Percentiles rank a stretch among this genome's conserved stretches.
Conservation (phyloP, 306 rosid genomes). For the Sesbania bispinosa region DNA sequence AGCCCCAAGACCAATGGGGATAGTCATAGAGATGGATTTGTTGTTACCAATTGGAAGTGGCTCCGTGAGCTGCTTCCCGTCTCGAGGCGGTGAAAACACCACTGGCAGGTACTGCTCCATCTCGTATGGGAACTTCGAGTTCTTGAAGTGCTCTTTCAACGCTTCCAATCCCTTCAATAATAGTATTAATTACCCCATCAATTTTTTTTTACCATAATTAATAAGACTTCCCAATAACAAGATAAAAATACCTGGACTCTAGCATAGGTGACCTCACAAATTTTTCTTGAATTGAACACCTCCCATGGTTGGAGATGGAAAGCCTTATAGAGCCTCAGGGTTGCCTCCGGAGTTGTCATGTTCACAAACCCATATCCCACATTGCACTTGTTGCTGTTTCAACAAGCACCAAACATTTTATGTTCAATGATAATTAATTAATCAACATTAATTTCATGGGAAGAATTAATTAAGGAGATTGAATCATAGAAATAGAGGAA, state of each 20-base stretch:
- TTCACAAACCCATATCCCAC: conserved; percentile 96
- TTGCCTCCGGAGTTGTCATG: conserved; percentile 79
- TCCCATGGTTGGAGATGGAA: conserved; percentile 85
- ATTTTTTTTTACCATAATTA: neutral
- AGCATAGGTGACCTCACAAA: conserved; percentile 81
- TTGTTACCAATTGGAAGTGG: conserved; percentile 53
- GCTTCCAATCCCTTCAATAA: conserved; percentile 73
- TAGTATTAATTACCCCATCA: neutral
- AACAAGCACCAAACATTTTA: neutral
- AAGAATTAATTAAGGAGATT: neutral
- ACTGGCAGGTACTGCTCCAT: conserved; percentile 80
- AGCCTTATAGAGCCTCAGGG: conserved; percentile 74
- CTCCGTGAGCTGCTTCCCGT: conserved; percentile 66
- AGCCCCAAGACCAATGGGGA: no score
- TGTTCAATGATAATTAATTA: neutral
- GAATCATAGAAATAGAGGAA: neutral
- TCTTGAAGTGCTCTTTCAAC: conserved; percentile 90
- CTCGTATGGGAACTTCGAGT: conserved; percentile 94
- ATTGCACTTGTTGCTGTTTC: conserved; percentile 83
- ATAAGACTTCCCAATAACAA: no score
- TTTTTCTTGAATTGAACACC: conserved; percentile 85
- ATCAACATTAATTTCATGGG: neutral
- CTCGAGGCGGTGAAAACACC: conserved; percentile 78
- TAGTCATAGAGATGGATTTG: no score
- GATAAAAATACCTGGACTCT: conserved; percentile 62